Evolutionary conservation across 192 early-diverging fungal species (phyloP), one percentile per base, ranked within the genome.

Genomic region (Haplosporangium gracile): DNA sequence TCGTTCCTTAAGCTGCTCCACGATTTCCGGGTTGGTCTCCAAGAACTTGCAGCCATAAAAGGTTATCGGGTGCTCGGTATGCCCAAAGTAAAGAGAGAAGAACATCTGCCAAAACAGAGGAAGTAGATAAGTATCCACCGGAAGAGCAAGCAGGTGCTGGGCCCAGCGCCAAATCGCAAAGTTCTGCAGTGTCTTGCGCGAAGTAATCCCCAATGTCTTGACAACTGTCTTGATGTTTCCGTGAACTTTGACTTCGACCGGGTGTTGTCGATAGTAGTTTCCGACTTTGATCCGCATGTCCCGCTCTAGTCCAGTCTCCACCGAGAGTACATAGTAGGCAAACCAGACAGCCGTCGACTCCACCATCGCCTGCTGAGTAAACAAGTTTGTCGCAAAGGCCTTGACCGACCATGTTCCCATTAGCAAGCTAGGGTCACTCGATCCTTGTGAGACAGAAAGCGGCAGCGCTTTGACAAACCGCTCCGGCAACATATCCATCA

Each of bases 101-200:
- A 92, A 91, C 80, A 88, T 75, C 49, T 92, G 91, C 53, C 90
- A 88, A 63, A 81, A 90, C 2, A 92, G 79, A 4, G 89, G 89
- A 15, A 91, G 38, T 9, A 91, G 68, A 29, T 75, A 79, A 15
- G 90, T 89, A 16, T 90, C 81, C 36, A 77, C 68, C 16, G 90
- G 90, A 32, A 89, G 65, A 2, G 85, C 77, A n/a, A 92, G 42
- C 16, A 90, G 76, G 51, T 92, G 91, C 34, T 92, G 90, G 29
- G 81, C 78, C 89, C 88, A 90, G 5, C 91, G 85, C 82, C 90
- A 92, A 29, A 92, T 90, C 18, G 86, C 76, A 77, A 91, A 81
- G 51, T 89, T 91, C 1, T 92, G 89, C 7, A 88, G 40, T 0
- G 89, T 88, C 53, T 91, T 91, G 22, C 85, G 85, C 22, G 70